Evolutionary conservation across 768 basidiomycete genomes (phyloP).

Genomic region (Boletus barrowsii): DNA sequence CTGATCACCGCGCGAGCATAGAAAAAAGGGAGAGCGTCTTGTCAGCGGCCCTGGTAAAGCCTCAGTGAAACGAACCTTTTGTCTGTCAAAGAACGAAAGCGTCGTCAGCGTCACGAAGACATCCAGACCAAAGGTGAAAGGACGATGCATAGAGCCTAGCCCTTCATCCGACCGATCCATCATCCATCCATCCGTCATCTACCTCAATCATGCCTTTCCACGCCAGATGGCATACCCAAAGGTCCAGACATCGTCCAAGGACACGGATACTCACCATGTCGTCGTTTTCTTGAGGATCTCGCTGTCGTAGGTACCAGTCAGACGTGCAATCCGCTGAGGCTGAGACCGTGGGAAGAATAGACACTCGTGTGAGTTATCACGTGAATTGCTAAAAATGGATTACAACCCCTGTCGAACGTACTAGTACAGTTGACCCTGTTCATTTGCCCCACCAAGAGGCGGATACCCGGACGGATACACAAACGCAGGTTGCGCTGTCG

Average conservation of each 20-base stretch:
- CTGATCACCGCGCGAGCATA: slow-evolving; percentile 39
- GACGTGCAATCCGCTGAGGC: slow-evolving; percentile 4
- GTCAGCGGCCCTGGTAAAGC: slow-evolving; percentile 12
- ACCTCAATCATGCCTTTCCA: slow-evolving; percentile 20
- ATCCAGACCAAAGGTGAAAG: background rate
- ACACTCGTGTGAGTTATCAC: slow-evolving; percentile 5
- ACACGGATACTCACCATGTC: slow-evolving; percentile 44
- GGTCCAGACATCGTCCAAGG: slow-evolving; percentile 1
- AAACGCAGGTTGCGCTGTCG: slow-evolving; percentile 12
- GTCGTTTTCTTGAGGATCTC: slow-evolving; percentile 36
- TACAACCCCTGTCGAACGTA: background rate
- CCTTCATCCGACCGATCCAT: slow-evolving; percentile 36
- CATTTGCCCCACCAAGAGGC: background rate
- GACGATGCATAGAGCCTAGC: background rate
- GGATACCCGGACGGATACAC: slow-evolving; percentile 18
- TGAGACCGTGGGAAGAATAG: slow-evolving; percentile 20
- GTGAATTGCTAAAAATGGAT: background rate
- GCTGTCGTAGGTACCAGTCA: slow-evolving; percentile 1
- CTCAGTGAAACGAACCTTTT: slow-evolving; percentile 61
- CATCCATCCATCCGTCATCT: slow-evolving; percentile 22
- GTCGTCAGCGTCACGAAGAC: slow-evolving; percentile 18
- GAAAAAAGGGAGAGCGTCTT: background rate
- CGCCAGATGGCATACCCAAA: background rate
- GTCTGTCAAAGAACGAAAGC: slow-evolving; percentile 48
- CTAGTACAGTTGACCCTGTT: background rate